Evolutionary conservation across 202 grass and related monocot genomes (phyloP), one percentile per base, ranked within the genome.

Genomic region (Dendrocalamus latiflorus): DNA sequence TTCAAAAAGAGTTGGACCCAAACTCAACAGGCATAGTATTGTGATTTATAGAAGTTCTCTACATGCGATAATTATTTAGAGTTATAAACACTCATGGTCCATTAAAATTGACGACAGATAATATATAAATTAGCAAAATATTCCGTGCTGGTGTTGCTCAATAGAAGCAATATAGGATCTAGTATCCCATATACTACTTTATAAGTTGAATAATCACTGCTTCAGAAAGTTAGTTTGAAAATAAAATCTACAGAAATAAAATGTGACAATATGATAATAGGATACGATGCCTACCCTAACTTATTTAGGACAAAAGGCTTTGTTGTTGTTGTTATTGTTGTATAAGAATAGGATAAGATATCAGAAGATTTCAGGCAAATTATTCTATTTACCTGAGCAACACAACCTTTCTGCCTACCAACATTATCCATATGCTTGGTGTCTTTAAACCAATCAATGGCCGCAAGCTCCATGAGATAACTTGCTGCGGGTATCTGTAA

Each of bases 331-430:
- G 1, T 26, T 26, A 26, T 26, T 26, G 26, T 26, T 26, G 26
- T 26, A 26, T 18, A 59, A 64, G 58, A 88, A 82, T 65, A 55
- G 15, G 20, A 67, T 18, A 79, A 79, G 70, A 9, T 18, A 36
- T 47, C n/a, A 79, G 50, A 63, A 42, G 26, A 43, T 25, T 61
- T 45, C 54, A 33, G 57, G 30, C 24, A 22, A 65, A 55, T 59
- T 42, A 28, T 72, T 56, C 18, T 65, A 30, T 74, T 83, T 86
- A 99, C 96, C 85, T 95, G 91, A 43, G 87, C 93, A 79, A 94
- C 91, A 73, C 93, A 99, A 9, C 88, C 89, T 89, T 37, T 6
- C 36, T n/a, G n/a, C n/a, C n/a, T n/a, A n/a, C n/a, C n/a, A n/a
- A n/a, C n/a, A n/a, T n/a, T n/a, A n/a, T n/a, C n/a, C n/a, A n/a